These are phyloP conservation scores for Boletellus ananiceps DNA, from an alignment of 768 basidiomycete species.

Conservation along the genomic window DNA sequence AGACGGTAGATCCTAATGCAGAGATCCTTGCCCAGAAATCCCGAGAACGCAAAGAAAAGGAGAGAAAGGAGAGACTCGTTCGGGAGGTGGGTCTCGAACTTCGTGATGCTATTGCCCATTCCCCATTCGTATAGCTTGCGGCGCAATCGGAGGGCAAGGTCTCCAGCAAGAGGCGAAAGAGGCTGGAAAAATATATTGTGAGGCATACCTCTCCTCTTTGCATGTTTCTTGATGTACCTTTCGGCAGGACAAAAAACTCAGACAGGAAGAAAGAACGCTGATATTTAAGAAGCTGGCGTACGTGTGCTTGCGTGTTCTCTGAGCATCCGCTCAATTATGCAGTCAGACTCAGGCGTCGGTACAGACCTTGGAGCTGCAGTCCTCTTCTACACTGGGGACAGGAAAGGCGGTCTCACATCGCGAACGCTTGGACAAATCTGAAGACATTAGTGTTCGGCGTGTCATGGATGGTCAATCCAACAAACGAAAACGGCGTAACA, in stretches of 20 bases:
- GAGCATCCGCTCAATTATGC: slow-evolving; percentile 18
- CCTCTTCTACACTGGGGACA: slow-evolving; percentile 82
- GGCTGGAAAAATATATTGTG: slow-evolving; percentile 91
- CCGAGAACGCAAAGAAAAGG: slow-evolving; percentile 54
- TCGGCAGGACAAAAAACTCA: slow-evolving; percentile 81
- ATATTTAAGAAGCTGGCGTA: slow-evolving; percentile 83
- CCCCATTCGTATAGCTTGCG: slow-evolving; percentile 20
- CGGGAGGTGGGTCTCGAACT: slow-evolving; percentile 47
- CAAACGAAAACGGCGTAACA: slow-evolving; percentile 46
- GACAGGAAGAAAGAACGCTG: slow-evolving; percentile 76
- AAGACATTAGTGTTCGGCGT: slow-evolving; percentile 56
- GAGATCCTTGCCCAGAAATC: slow-evolving; percentile 55
- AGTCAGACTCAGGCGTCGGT: slow-evolving; percentile 77
- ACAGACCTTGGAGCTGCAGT: slow-evolving; percentile 57
- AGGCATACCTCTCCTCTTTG: slow-evolving; percentile 22
- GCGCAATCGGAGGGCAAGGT: slow-evolving; percentile 64
- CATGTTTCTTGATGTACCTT: neutral
- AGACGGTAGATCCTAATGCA: slow-evolving; percentile 50
- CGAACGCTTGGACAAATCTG: slow-evolving; percentile 52
- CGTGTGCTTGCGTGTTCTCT: slow-evolving; percentile 19
- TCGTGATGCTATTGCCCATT: neutral
- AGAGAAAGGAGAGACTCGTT: slow-evolving; percentile 54
- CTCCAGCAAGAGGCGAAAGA: slow-evolving; percentile 80
- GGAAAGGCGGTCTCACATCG: slow-evolving; percentile 59
- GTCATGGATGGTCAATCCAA: slow-evolving; percentile 45